These are phyloP conservation scores for Piedraia hortae DNA, from an alignment of 2,329 filamentous ascomycete species.

Conservation along the genomic window DNA sequence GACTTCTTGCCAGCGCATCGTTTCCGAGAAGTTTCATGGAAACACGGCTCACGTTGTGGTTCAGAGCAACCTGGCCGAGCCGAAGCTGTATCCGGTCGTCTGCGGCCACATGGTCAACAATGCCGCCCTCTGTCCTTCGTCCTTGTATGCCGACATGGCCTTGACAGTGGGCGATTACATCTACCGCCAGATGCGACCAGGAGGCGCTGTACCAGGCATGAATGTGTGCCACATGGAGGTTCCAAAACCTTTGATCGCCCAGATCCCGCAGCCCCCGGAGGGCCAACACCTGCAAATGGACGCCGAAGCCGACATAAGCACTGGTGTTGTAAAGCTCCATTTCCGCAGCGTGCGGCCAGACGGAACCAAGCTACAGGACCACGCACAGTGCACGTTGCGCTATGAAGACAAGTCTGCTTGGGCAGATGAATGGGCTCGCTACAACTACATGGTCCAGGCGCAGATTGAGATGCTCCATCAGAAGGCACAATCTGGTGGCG, in stretches of 20 bases:
- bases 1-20: slow-evolving; percentile 36
- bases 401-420: slow-evolving; percentile 33
- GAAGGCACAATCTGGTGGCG: slow-evolving; percentile 35
- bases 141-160: slow-evolving; percentile 34
- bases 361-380: slow-evolving; percentile 30
- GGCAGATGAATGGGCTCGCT: slow-evolving; percentile 37
- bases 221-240: slow-evolving; percentile 43
- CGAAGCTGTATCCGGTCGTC: slow-evolving; percentile 33
- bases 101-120: slow-evolving; percentile 42
- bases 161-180: slow-evolving; percentile 39
- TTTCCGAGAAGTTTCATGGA: slow-evolving; percentile 33
- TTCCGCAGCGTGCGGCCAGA: slow-evolving; percentile 31
- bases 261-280: slow-evolving; percentile 19
- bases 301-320: slow-evolving; percentile 29
- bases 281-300: slow-evolving; percentile 34
- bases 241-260: slow-evolving; percentile 38
- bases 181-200: slow-evolving; percentile 33
- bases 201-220: slow-evolving; percentile 26
- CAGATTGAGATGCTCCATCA: slow-evolving; percentile 37
- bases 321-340: slow-evolving; percentile 26
- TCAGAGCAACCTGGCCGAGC: slow-evolving; percentile 36
- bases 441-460: slow-evolving; percentile 29
- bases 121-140: slow-evolving; percentile 36
- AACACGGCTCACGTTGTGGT: slow-evolving; percentile 32
- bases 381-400: slow-evolving; percentile 33